Base-by-base conservation (phyloP, 2,329 filamentous ascomycete species). In the Aspergillus pseudonomiae region DNA sequence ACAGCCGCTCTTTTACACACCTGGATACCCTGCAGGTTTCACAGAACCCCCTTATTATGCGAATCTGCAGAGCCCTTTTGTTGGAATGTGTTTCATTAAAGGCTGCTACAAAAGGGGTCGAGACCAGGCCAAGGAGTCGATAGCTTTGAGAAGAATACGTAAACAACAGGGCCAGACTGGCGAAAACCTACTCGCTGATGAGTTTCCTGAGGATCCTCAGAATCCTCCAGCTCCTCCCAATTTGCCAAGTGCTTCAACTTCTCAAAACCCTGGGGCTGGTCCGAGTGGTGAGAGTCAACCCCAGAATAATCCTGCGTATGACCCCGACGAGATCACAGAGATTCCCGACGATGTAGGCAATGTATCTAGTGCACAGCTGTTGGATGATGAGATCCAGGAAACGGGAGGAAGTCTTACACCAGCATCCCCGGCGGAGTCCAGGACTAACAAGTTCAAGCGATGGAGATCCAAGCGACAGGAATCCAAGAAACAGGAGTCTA, bases 31-130 rank as follows among this genome's bases (percentile, higher is more conserved):
- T 34, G 6, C 32, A 28, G 28, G 21, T n/a, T 41, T 69, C 14
- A 65, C 53, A 14, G 67, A 70, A 9, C 66, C 69, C 1, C 68
- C 68, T 21, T 71, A 70, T 24, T 26, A 60, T 32, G 57, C 67
- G 10, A 57, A 57, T 3, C 57, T 71, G 2, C 69, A 70, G 21
- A 60, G 45, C 4, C 72, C 71, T 2, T 67, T 71, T 39, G 61
- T 68, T 34, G 72, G 69, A 1, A 62, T 72, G 61, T 73, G 71
- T 32, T 43, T 72, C n/a, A 28, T 48, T 4, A 28, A 48, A 28
- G 21, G 2, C 21, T 28, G 4, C 24, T 28, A 24, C 45, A 0
- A 46, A 43, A 21, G 19, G 14, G 4, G 6, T 36, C 34, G 14
- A 36, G 34, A 14, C 2, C 14, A 14, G 14, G 16, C 2, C 5